Evolutionary conservation across 805 yeast genomes (phyloP).

Genomic region (Saturnispora mendoncae): DNA sequence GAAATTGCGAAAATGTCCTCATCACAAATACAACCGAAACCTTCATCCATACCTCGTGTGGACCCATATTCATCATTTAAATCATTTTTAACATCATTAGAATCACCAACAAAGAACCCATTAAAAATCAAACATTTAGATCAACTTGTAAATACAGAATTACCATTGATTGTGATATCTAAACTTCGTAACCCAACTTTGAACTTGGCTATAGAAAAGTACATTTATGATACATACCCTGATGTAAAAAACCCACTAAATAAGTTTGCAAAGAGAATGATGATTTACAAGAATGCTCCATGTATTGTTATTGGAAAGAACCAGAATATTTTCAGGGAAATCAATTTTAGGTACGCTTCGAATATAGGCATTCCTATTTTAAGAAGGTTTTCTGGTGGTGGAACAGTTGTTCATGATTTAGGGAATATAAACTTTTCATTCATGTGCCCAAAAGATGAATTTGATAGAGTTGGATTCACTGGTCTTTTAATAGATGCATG

Average conservation of each 20-base stretch:
- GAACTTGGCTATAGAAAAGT: constrained; percentile 78
- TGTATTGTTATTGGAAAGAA: constrained; percentile 95
- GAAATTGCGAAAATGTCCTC: not conserved
- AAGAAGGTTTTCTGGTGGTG: constrained; percentile 88
- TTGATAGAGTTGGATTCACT: constrained; percentile 49
- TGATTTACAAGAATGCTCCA: constrained; percentile 69
- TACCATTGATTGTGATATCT: constrained; percentile 35
- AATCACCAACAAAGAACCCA: not conserved
- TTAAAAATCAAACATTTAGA: not conserved
- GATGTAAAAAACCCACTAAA: constrained; percentile 21
- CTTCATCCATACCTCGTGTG: not conserved
- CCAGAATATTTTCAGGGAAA: constrained; percentile 90
- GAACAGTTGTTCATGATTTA: constrained; percentile 88
- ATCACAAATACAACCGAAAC: too few species aligned
- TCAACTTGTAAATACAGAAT: not conserved
- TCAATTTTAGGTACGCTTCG: constrained; percentile 49
- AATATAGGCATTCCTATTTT: constrained; percentile 52
- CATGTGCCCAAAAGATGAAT: constrained; percentile 52
- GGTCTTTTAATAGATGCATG: constrained; percentile 20
- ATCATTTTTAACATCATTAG: not conserved
- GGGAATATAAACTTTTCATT: constrained; percentile 86
- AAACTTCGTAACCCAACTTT: constrained; percentile 54
- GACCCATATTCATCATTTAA: constrained; percentile 1
- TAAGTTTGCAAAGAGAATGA: constrained; percentile 41
- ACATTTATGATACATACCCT: constrained; percentile 60